Conservation (phyloP, 148 eudicot species). For the Nepenthes mirabilis region DNA sequence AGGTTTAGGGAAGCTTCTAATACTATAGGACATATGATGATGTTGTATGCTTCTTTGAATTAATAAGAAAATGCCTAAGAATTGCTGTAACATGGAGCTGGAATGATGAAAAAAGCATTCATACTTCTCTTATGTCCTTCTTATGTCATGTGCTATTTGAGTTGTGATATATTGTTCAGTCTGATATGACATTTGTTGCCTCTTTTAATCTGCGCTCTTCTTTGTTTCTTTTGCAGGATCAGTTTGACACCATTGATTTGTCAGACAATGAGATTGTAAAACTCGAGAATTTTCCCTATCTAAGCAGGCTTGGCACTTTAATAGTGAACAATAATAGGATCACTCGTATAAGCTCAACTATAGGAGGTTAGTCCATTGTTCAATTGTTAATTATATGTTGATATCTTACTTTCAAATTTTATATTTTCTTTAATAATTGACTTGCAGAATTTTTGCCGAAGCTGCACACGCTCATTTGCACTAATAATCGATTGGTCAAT, state of each 20-base stretch:
- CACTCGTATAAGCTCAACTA: constrained; percentile 76
- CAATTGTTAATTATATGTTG: not conserved
- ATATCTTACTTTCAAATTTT: not conserved
- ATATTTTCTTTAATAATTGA: not conserved
- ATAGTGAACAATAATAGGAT: constrained; percentile 83
- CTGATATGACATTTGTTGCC: not conserved
- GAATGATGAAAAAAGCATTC: too few relatives aligned
- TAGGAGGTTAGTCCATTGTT: constrained; percentile 55
- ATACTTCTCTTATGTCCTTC: not conserved
- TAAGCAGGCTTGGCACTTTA: constrained; percentile 77
- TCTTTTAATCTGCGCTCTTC: not conserved
- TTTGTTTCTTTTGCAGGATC: constrained; percentile 46
- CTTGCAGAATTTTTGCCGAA: constrained; percentile 85
- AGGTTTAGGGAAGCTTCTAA: too few relatives aligned
- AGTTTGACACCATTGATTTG: constrained; percentile 90
- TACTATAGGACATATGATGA: too few relatives aligned
- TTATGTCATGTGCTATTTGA: not conserved
- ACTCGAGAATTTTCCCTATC: constrained; percentile 81
- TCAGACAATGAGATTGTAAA: constrained; percentile 98
- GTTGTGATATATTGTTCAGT: not conserved
- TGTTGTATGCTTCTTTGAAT: too few relatives aligned
- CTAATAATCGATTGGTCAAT: constrained; percentile 81
- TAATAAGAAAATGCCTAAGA: too few relatives aligned
- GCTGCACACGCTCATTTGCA: constrained; percentile 79
- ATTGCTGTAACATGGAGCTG: too few relatives aligned